Evolutionary conservation across 345 rosid genomes (phyloP).

Genomic region (Salix dunnii): DNA sequence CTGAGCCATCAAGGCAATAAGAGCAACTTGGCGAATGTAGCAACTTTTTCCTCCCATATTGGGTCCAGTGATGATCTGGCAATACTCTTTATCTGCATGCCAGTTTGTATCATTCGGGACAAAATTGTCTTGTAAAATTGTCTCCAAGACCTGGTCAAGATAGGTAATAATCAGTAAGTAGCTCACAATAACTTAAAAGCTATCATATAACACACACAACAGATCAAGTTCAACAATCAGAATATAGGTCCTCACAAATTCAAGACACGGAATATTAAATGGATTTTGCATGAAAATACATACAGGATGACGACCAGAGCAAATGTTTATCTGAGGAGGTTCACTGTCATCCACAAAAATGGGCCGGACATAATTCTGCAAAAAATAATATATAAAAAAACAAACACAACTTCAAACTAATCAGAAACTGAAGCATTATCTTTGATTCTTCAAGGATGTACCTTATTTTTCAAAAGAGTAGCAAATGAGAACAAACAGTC

Average conservation of each 20-base stretch:
- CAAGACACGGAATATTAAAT: not conserved
- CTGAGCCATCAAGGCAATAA: slow-evolving; percentile 92
- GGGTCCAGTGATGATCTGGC: slow-evolving; percentile 94
- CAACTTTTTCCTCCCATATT: slow-evolving; percentile 99
- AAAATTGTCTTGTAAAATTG: slow-evolving; percentile 66
- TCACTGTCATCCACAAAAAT: slow-evolving; percentile 56
- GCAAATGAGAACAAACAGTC: slow-evolving; percentile 90
- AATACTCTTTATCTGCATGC: slow-evolving; percentile 58
- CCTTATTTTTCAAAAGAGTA: slow-evolving; percentile 77
- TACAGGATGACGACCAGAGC: slow-evolving; percentile 92
- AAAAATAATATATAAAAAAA: not conserved
- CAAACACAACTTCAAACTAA: slow-evolving; percentile 18
- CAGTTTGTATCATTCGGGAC: slow-evolving; percentile 84
- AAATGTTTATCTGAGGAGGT: slow-evolving; percentile 67
- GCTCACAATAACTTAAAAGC: not conserved
- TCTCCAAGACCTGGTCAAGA: slow-evolving; percentile 67
- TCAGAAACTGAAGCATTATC: slow-evolving; percentile 3
- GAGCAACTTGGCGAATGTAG: slow-evolving; percentile 95
- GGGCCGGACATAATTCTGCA: slow-evolving; percentile 80
- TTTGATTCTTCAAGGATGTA: slow-evolving; percentile 14
- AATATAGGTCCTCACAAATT: not conserved
- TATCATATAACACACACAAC: not conserved
- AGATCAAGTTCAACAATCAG: not conserved
- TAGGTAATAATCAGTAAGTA: not conserved
- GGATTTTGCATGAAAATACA: slow-evolving; percentile 17